Conservation (phyloP, 108 stramenopile genomes). For the Fragilariopsis cylindrus region DNA sequence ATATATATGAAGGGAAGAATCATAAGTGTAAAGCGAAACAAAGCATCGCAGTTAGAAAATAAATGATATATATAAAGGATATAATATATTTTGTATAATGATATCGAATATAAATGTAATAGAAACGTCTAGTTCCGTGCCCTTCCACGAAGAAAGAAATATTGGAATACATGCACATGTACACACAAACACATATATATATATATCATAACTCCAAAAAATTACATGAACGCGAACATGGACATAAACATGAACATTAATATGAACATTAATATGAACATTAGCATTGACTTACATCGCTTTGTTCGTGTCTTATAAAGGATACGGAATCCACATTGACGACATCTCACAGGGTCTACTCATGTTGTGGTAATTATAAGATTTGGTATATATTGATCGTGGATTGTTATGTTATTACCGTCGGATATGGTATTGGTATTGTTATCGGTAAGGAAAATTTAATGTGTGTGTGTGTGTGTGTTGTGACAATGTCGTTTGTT, state of each 20-base stretch:
- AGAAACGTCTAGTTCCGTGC: not conserved
- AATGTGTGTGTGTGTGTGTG: no score
- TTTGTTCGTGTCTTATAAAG: slow-evolving; percentile 98
- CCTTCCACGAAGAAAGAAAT: not conserved
- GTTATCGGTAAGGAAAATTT: no score
- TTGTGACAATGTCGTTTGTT: no score
- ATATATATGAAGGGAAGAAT: not conserved
- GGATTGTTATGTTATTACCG: no score
- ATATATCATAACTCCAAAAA: no score
- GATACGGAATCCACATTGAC: slow-evolving; percentile 97
- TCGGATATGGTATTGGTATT: no score
- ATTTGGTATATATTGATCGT: no score
- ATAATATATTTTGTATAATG: not conserved
- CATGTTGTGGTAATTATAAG: no score
- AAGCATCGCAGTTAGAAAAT: not conserved
- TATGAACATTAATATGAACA: not conserved
- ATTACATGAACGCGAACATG: not conserved
- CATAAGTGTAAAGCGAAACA: slow-evolving; percentile 1
- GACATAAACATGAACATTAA: not conserved
- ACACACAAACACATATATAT: not conserved
- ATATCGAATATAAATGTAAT: not conserved
- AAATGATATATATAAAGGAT: not conserved
- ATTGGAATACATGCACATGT: no score
- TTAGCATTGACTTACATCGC: slow-evolving; percentile 64
- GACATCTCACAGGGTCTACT: slow-evolving; percentile 91